Base-by-base conservation (phyloP, 202 grass and related monocot species). In the Miscanthus sacchariflorus region DNA sequence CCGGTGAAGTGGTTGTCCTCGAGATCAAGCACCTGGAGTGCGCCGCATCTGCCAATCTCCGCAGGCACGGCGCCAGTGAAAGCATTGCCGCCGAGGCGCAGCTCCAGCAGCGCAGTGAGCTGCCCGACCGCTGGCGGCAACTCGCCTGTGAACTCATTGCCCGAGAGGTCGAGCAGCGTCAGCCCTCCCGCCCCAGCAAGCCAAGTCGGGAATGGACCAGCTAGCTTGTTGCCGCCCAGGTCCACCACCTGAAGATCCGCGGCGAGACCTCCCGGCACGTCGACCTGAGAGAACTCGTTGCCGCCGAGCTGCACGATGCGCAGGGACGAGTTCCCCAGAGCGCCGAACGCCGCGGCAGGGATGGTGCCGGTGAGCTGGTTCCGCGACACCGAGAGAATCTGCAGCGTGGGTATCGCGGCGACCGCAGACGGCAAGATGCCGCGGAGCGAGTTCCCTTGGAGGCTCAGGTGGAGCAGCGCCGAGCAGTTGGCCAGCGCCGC, bases 371-470 rank as follows among this genome's bases (percentile, higher is more conserved):
- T 93, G 76, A 99, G 91, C 46, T 82, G 91, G 86, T 99, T 99
- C 86, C 89, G 88, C 18, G 92, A 89, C 43, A 96, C 91, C 1
- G 91, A 85, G 46, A 99, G 97, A 64, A 99, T 88, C 90, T 96
- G 97, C 44, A 99, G 88, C 61, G 88, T 84, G 18, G 92, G 80
- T 12, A 99, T 91, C 12, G 91, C 81, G 0, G 94, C 90, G 23
- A 99, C 89, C 45, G 92, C 94, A 23, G 91, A 76, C 7, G 97
- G 97, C 71, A 99, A 72, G 81, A 99, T 99, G 76, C 97, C 97
- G 23, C 91, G 89, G 40, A 99, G 91, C 28, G 81, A 83, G 61
- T 99, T 99, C 10, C 92, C 91, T 79, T 93, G 97, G 9, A 96
- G 70, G 70, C 93, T 96, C 15, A 99, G 94, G 84, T 95, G 94